Evolutionary conservation across 371 early-diverging fungal genomes (phyloP), one percentile per base, ranked within the genome.

Genomic region (Massospora cicadina): DNA sequence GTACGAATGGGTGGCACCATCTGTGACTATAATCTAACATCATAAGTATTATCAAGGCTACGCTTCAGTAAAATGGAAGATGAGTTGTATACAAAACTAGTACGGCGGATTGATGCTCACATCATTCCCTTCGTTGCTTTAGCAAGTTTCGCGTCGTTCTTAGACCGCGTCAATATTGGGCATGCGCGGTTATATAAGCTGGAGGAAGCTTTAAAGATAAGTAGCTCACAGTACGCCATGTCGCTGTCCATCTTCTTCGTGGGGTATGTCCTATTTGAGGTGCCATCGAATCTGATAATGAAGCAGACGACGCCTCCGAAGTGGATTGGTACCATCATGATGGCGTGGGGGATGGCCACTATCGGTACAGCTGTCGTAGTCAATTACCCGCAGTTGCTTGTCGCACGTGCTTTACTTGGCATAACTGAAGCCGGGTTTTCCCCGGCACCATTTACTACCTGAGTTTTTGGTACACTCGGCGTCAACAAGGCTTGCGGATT

Each of bases 291-390:
- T 70, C 65, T 79, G 57, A 26, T 79, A 23, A 71, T 86, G 24
- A 84, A 88, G 60, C 71, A 67, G 1, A 65, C 85, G 54, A 79
- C 82, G 5, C 81, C 88, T 5, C 76, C 77, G 24, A 65, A 68
- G 31, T 86, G 88, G 91, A 81, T 92, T 56, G 81, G 88, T 1
- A 71, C 81, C 21, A 76, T 85, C n/a, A 80, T 81, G 69, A 32
- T 86, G 26, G 67, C 70, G 32, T 86, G 86, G 87, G 83, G 82
- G 17, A 29, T 77, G 17, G 33, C 73, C 54, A 74, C 74, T 43
- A 70, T 67, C 2, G 70, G 67, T 24, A 73, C 76, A 73, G 78
- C 76, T 1, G 70, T 73, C 17, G 66, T 66, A 27, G 67, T 54
- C 3, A 43, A 65, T 54, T 65, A 75, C 24, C 68, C 74, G 2